phyloP scores from a whole-genome alignment of 345 rosid species.

The Draba incana region DNA sequence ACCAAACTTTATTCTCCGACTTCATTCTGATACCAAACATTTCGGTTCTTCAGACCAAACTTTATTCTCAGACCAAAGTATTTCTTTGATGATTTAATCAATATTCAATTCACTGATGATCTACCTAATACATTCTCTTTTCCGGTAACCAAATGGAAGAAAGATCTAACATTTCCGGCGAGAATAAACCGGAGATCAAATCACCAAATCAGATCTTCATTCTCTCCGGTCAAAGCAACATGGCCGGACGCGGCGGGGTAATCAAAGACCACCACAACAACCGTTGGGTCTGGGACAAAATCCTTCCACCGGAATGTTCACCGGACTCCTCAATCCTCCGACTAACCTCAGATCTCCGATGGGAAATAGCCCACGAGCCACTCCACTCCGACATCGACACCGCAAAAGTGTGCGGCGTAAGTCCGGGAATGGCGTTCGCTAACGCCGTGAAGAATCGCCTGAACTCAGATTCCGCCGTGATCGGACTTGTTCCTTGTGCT shows the following conservation, averaged over 20 bases:
- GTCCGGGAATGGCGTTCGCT: constrained; percentile 92
- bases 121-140: neutral
- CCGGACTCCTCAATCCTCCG: constrained; percentile 66
- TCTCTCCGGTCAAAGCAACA: constrained; percentile 94
- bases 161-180: constrained; percentile 9
- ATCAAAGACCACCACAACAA: constrained; percentile 47
- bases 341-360: constrained; percentile 56
- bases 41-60: no score
- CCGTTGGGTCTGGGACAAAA: constrained; percentile 59
- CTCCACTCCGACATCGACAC: constrained; percentile 82
- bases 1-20: constrained; percentile 6
- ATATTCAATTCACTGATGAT: no score
- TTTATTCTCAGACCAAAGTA: constrained; percentile 8
- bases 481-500: constrained; percentile 84
- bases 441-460: constrained; percentile 49
- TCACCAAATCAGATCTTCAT: constrained; percentile 62
- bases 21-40: neutral
- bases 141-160: constrained; percentile 28
- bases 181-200: constrained; percentile 19
- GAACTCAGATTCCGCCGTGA: constrained; percentile 12
- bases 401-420: constrained; percentile 69
- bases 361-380: constrained; percentile 78
- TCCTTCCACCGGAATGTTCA: constrained; percentile 66
- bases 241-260: constrained; percentile 92
- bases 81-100: no score